Conservation (phyloP, 352 stramenopile genomes). For the Pythium folliculosum region DNA sequence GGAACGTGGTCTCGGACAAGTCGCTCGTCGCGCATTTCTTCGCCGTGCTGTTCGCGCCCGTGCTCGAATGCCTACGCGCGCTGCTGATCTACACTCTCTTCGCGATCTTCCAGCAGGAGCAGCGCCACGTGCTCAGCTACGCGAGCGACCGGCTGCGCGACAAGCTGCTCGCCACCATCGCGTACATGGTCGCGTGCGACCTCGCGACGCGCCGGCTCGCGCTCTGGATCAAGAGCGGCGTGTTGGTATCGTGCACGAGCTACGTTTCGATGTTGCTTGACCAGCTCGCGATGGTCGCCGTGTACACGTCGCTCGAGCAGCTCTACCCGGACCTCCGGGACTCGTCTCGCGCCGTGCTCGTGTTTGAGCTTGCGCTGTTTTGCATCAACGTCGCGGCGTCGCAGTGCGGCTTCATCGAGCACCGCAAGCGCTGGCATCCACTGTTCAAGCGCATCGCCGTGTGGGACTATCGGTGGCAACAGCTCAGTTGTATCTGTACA, state of each 20-base stretch:
- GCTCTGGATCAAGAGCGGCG: slow-evolving; percentile 75
- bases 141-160: slow-evolving; percentile 30
- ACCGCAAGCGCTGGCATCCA: slow-evolving; percentile 61
- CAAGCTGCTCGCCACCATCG: slow-evolving; percentile 47
- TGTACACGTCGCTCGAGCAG: slow-evolving; percentile 58
- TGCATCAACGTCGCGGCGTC: slow-evolving; percentile 55
- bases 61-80: slow-evolving; percentile 66
- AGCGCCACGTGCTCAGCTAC: slow-evolving; percentile 19
- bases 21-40: slow-evolving; percentile 70
- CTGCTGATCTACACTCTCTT: slow-evolving; percentile 67
- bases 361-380: slow-evolving; percentile 57
- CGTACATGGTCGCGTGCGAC: slow-evolving; percentile 61
- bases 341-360: slow-evolving; percentile 50
- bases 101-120: slow-evolving; percentile 46
- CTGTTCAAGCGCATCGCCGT: slow-evolving; percentile 62
- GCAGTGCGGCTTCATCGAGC: slow-evolving; percentile 59
- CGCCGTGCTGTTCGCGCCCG: slow-evolving; percentile 54
- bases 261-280: slow-evolving; percentile 73
- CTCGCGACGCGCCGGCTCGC: slow-evolving; percentile 54
- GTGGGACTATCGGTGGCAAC: slow-evolving; percentile 51
- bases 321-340: slow-evolving; percentile 48
- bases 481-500: slow-evolving; percentile 47
- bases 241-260: slow-evolving; percentile 69
- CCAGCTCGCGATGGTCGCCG: slow-evolving; percentile 52
- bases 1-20: slow-evolving; percentile 79